phyloP scores from a whole-genome alignment of 108 stramenopile species.

The Fragilaria crotonensis region DNA sequence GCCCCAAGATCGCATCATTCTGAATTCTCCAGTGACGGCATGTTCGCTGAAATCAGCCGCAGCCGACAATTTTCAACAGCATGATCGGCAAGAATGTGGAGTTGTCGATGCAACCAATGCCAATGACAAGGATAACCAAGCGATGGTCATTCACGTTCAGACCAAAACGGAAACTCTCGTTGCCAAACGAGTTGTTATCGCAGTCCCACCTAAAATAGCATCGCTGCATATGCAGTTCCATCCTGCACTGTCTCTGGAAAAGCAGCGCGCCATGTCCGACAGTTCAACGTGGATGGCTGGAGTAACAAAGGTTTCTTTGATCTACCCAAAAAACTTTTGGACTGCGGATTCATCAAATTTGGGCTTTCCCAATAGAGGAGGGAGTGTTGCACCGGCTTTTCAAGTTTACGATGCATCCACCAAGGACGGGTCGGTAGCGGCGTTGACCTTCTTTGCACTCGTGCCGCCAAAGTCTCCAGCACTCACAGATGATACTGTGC shows the following conservation, averaged over 20 bases:
- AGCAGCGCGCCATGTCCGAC: slow-evolving; percentile 27
- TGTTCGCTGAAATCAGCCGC: slow-evolving; percentile 8
- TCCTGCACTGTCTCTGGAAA: slow-evolving; percentile 25
- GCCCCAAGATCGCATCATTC: slow-evolving; percentile 10
- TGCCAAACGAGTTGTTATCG: slow-evolving; percentile 30
- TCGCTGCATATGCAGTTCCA: slow-evolving; percentile 27
- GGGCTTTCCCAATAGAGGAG: slow-evolving; percentile 12
- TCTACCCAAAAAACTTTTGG: slow-evolving; percentile 41
- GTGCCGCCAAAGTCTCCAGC: slow-evolving; percentile 5
- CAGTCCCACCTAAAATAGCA: slow-evolving; percentile 39
- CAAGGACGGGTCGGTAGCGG: slow-evolving; percentile 18
- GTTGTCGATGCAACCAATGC: background rate
- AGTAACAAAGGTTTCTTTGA: slow-evolving; percentile 48
- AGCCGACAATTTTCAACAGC: background rate
- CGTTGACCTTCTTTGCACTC: slow-evolving; percentile 42
- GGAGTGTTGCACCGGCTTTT: slow-evolving; percentile 41
- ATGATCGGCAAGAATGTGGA: too few species aligned
- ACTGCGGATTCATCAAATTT: slow-evolving; percentile 13
- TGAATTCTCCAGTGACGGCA: slow-evolving; percentile 12
- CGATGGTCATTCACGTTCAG: background rate
- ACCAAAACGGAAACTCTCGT: slow-evolving; percentile 9
- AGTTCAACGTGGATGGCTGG: slow-evolving; percentile 61
- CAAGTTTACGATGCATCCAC: slow-evolving; percentile 54
- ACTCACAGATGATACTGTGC: slow-evolving; percentile 17
- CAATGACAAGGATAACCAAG: slow-evolving; percentile 1